phyloP scores from a whole-genome alignment of 108 stramenopile species.

The Nitzschia sp. region DNA sequence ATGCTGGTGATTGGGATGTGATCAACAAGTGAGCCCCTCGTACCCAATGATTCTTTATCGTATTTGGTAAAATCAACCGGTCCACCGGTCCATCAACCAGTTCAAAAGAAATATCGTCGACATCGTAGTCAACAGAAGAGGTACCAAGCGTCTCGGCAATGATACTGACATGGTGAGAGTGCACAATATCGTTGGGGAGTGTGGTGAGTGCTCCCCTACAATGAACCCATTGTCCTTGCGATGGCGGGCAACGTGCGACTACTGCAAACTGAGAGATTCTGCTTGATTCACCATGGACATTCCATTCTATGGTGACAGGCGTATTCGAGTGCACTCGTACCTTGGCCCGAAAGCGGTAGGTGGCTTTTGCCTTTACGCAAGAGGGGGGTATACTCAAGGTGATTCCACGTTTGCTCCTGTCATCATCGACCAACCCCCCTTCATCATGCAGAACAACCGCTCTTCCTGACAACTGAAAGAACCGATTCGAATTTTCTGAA shows the following conservation, averaged over 20 bases:
- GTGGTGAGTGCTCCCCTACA: conserved; percentile 7
- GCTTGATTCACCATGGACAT: neutral
- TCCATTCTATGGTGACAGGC: conserved; percentile 8
- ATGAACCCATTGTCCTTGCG: conserved; percentile 11
- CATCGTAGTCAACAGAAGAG: conserved; percentile 18
- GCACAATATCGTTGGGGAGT: neutral
- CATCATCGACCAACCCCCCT: neutral
- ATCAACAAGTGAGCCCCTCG: conserved; percentile 53
- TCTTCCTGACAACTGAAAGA: conserved; percentile 16
- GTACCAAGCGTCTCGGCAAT: conserved; percentile 4
- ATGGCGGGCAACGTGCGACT: conserved; percentile 4
- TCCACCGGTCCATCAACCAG: neutral
- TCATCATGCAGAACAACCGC: conserved; percentile 1
- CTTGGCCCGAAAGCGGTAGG: conserved; percentile 10
- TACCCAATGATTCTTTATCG: conserved; percentile 31
- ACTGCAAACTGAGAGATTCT: neutral
- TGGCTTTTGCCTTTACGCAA: conserved; percentile 6
- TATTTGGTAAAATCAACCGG: conserved; percentile 21
- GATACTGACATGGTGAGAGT: neutral
- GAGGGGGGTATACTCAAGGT: conserved; percentile 14
- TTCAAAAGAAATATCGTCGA: conserved; percentile 24
- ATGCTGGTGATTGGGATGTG: conserved; percentile 49
- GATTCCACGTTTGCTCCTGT: conserved; percentile 1
- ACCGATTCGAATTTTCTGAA: conserved; percentile 5
- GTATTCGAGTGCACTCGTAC: conserved; percentile 13